Base-by-base conservation (phyloP, 371 early-diverging fungal species). In the Thermomucor indicae-seudaticae region DNA sequence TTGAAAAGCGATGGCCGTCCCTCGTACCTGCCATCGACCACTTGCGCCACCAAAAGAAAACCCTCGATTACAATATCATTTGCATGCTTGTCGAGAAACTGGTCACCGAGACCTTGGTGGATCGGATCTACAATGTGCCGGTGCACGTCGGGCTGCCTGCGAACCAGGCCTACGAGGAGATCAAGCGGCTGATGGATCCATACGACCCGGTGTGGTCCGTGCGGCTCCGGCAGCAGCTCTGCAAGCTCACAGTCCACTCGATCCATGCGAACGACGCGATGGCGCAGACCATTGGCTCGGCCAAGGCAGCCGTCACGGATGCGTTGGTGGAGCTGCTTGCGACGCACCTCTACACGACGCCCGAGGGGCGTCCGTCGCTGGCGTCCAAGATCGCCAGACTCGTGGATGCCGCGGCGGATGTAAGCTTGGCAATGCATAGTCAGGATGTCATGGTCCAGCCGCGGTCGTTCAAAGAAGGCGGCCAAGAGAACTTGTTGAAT, bases 161-260 rank as follows among this genome's bases (percentile, higher is more conserved):
- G 44, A 73, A 73, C 55, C 47, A 57, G 8, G 64, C 64, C 22
- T 73, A 58, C 50, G 49, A 64, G 44, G 64, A 65, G 16, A 62
- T 73, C 37, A 57, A 55, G 22, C 45, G 55, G 24, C 69, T 62
- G 57, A 73, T 73, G 73, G 48, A 55, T 8, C 30, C 52, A 2
- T 54, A 63, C 14, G 57, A 68, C 57, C 49, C 52, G 24, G 65
- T 64, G 35, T 46, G 60, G 41, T 61, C 73, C 0, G 51, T 62
- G 19, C 66, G 69, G 10, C 61, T 66, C 49, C 58, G 73, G 27
- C 73, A 73, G 32, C 73, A 73, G 40, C 60, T 73, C 37, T 65
- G 67, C 30, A 62, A 65, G 40, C 51, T 73, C 56, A 44, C 65
- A 37, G 52, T 54, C 14, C 54, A 61, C 37, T 63, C 64, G n/a